A percentile compares a stretch with the other conserved stretches of the same genome.
phyloP scores from a whole-genome alignment of 169 alveolate genomes.

The Eimeria necatrix region DNA sequence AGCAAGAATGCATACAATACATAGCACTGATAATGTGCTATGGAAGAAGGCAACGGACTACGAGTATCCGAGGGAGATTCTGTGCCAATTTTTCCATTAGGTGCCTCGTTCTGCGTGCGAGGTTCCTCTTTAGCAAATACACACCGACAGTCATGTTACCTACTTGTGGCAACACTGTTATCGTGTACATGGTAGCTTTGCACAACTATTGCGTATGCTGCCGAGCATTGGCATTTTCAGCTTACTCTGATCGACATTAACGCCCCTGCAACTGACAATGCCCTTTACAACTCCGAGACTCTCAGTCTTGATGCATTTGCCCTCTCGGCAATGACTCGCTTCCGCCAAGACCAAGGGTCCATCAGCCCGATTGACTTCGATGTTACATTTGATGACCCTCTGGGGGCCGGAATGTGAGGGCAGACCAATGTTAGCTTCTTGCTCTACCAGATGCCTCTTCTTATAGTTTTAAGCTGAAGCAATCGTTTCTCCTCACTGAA shows the following conservation, averaged over 20 bases:
- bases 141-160: too few relatives aligned
- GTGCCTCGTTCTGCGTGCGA: too few relatives aligned
- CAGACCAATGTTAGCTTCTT: not conserved
- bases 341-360: slow-evolving; percentile 44
- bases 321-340: slow-evolving; percentile 41
- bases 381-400: slow-evolving; percentile 60
- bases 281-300: slow-evolving; percentile 72
- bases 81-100: too few relatives aligned
- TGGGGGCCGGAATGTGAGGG: slow-evolving; percentile 75
- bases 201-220: not conserved
- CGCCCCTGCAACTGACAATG: slow-evolving; percentile 59
- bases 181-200: too few relatives aligned
- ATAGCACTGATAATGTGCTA: not conserved
- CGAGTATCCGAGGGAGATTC: not conserved
- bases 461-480: not conserved
- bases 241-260: slow-evolving; percentile 65
- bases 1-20: not conserved
- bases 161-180: too few relatives aligned
- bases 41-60: not conserved
- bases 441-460: not conserved
- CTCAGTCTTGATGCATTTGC: slow-evolving; percentile 72
- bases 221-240: slow-evolving; percentile 9
- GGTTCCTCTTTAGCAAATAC: too few relatives aligned
- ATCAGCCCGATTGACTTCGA: slow-evolving; percentile 63
- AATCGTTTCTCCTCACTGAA: not conserved